These are phyloP conservation scores for Elaeagnus macrophylla DNA, from an alignment of 306 rosid genomes.

Conservation along the genomic window DNA sequence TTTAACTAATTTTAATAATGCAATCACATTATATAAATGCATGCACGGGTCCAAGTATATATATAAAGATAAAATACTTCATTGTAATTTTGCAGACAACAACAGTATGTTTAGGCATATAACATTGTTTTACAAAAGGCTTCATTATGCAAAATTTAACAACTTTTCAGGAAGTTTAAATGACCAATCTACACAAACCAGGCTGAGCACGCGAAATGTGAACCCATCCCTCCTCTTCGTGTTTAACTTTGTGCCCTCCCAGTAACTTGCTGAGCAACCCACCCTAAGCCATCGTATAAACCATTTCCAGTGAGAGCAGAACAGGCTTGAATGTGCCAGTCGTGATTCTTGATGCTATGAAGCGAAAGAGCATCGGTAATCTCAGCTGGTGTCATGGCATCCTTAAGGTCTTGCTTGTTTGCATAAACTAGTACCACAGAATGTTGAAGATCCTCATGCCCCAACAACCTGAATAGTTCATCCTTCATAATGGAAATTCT, in stretches of 20 bases:
- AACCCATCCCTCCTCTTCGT: conserved; percentile 16
- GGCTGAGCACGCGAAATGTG: conserved; percentile 16
- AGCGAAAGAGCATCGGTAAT: conserved; percentile 87
- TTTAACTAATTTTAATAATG: too few relatives aligned
- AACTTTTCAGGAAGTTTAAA: conserved; percentile 23
- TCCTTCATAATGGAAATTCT: conserved; percentile 85
- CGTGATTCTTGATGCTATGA: conserved; percentile 97
- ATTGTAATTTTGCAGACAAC: neutral
- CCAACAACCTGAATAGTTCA: conserved; percentile 88
- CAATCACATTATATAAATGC: too few relatives aligned
- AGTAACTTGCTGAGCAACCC: conserved; percentile 79
- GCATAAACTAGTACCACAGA: conserved; percentile 80
- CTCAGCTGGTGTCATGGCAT: conserved; percentile 99
- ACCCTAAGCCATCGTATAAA: conserved; percentile 85
- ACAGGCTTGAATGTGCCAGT: conserved; percentile 99
- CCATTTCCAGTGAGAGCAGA: conserved; percentile 94
- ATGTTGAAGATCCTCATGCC: conserved; percentile 83
- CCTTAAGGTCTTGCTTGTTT: conserved; percentile 94
- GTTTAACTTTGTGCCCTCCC: conserved; percentile 64
- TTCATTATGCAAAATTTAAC: conserved; percentile 6
- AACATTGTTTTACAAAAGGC: conserved; percentile 1
- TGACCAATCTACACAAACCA: conserved; percentile 30
- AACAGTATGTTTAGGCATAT: neutral
- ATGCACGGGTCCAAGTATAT: too few relatives aligned
- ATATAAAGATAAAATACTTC: too few relatives aligned